Evolutionary conservation across 2,329 filamentous ascomycete species (phyloP).

Genomic region (Sporothrix euskadiensis): DNA sequence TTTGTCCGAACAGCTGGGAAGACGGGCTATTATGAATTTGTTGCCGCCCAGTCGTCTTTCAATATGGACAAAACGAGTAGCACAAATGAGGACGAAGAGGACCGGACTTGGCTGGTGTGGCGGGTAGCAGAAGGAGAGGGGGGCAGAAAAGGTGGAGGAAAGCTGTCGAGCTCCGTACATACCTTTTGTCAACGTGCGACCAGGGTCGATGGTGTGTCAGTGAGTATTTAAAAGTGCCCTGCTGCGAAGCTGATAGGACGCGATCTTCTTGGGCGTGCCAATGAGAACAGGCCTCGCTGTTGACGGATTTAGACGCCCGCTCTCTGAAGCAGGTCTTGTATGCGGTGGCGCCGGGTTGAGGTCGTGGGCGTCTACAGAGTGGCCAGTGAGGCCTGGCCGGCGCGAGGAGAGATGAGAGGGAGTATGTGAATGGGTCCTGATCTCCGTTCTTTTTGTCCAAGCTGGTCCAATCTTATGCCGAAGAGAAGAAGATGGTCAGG

Average conservation of each 20-base stretch:
- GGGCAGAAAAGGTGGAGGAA: conserved; percentile 37
- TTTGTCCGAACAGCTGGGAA: conserved; percentile 42
- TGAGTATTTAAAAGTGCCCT: conserved; percentile 29
- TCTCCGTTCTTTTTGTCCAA: background rate
- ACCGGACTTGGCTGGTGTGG: conserved; percentile 42
- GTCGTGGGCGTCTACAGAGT: conserved; percentile 31
- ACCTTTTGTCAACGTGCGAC: conserved; percentile 33
- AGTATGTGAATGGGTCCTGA: background rate
- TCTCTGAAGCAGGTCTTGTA: conserved; percentile 31
- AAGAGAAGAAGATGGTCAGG: background rate
- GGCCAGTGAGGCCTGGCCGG: conserved; percentile 26
- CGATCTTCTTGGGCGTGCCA: conserved; percentile 37
- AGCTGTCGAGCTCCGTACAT: conserved; percentile 38
- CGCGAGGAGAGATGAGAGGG: conserved; percentile 32
- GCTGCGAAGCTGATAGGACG: conserved; percentile 47
- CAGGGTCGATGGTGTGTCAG: conserved; percentile 42
- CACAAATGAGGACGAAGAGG: conserved; percentile 34
- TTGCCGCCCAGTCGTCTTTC: conserved; percentile 37
- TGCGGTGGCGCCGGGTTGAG: conserved; percentile 40
- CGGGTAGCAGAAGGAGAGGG: conserved; percentile 40
- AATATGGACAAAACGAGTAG: conserved; percentile 30
- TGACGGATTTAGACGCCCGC: conserved; percentile 51
- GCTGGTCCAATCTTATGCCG: background rate
- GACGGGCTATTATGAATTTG: conserved; percentile 55
- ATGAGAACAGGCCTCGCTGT: conserved; percentile 44